phyloP scores from a whole-genome alignment of 2,329 filamentous ascomycete genomes.

The Ceratocystis destructans region DNA sequence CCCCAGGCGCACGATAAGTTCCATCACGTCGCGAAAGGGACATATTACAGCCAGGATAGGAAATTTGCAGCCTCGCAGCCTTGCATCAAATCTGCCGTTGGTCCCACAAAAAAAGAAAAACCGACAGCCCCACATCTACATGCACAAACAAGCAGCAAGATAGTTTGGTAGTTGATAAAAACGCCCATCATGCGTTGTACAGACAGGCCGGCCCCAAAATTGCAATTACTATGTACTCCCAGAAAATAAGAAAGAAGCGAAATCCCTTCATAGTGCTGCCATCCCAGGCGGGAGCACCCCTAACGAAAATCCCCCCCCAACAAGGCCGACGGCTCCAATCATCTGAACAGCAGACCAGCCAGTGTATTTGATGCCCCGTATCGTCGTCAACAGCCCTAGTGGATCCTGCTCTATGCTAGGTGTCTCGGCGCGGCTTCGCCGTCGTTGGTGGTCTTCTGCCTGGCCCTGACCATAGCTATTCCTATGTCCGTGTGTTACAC shows the following conservation, averaged over 20 bases:
- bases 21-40: constrained; percentile 4
- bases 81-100: background rate
- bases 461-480: background rate
- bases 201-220: too few relatives aligned
- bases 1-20: background rate
- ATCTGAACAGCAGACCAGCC: constrained; percentile 19
- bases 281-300: constrained; percentile 4
- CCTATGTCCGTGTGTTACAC: background rate
- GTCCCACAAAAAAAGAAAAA: background rate
- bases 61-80: constrained; percentile 3
- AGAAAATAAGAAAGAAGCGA: background rate
- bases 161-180: too few relatives aligned
- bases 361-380: constrained; percentile 11
- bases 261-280: background rate
- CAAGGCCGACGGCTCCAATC: constrained; percentile 13
- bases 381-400: constrained; percentile 12
- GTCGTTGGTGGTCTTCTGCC: constrained; percentile 3
- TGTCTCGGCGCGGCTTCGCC: constrained; percentile 3
- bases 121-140: background rate
- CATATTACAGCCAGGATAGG: background rate
- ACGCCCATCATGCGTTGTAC: too few relatives aligned
- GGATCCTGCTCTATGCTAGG: constrained; percentile 16
- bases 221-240: background rate
- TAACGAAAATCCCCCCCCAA: constrained; percentile 15
- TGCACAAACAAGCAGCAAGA: too few relatives aligned